A percentile compares a stretch with the other conserved stretches of the same genome.
Evolutionary conservation across 2,329 filamentous ascomycete species (phyloP).

Genomic region (Pseudopyrenochaeta lycopersici): DNA sequence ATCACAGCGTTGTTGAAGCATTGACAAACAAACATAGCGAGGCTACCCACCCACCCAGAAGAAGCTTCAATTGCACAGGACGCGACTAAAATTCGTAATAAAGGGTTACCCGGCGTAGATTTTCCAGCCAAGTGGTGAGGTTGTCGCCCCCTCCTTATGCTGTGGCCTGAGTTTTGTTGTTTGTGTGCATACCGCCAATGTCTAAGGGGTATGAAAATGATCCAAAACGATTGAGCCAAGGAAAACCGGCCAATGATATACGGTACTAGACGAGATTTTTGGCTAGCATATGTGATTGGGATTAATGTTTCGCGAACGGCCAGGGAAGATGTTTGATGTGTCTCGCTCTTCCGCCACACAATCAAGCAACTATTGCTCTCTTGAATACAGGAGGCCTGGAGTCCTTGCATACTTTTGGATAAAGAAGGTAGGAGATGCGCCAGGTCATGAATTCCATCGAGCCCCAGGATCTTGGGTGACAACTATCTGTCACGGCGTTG

Average conservation of each 20-base stretch:
- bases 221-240: not conserved
- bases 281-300: not conserved
- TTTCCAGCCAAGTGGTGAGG: not conserved
- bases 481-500: too few relatives aligned
- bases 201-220: not conserved
- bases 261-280: not conserved
- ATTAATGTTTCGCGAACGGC: not conserved
- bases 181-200: not conserved
- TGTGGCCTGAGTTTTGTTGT: not conserved
- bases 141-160: not conserved
- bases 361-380: not conserved
- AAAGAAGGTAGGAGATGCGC: too few relatives aligned
- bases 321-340: not conserved
- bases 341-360: not conserved
- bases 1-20: too few relatives aligned
- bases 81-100: too few relatives aligned
- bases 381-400: not conserved
- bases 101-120: too few relatives aligned
- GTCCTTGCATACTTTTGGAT: too few relatives aligned
- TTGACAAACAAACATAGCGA: too few relatives aligned
- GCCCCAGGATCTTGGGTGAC: too few relatives aligned
- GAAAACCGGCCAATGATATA: not conserved
- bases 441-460: too few relatives aligned
- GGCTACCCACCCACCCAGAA: too few relatives aligned
- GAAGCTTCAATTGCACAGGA: too few relatives aligned